Percentiles rank a stretch among this genome's conserved stretches.
Conservation (phyloP, 148 eudicot species). For the Drosera capensis region DNA sequence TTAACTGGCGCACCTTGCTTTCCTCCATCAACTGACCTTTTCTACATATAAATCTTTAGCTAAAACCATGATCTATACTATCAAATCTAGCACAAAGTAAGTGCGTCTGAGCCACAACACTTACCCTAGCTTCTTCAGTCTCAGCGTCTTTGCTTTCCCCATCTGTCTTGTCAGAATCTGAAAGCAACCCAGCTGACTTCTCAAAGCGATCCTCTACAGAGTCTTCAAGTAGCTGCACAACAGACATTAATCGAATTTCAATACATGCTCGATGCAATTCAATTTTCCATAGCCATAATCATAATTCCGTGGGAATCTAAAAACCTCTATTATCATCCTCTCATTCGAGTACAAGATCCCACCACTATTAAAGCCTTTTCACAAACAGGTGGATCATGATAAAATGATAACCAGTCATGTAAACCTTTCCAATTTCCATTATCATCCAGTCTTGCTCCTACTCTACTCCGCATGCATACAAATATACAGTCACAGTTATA, state of each 20-base stretch:
- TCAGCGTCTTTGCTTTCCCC: constrained; percentile 78
- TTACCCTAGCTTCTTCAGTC: constrained; percentile 73
- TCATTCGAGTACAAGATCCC: no score
- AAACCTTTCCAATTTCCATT: no score
- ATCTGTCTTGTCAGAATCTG: constrained; percentile 72
- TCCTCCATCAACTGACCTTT: constrained; percentile 70
- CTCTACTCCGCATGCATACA: no score
- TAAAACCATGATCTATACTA: neutral
- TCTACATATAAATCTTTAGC: constrained; percentile 21
- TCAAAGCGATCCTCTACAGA: constrained; percentile 83
- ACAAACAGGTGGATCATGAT: no score
- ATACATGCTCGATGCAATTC: neutral
- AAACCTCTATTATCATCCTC: no score
- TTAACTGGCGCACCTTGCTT: constrained; percentile 71
- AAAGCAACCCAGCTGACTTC: constrained; percentile 47
- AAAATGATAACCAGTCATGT: no score
- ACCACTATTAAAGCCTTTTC: no score
- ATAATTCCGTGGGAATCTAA: no score
- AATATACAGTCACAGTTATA: no score
- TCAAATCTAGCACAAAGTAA: neutral
- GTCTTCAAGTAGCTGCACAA: constrained; percentile 67
- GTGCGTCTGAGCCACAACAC: neutral
- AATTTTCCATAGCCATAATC: no score
- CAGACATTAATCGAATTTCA: neutral
- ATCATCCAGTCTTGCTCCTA: no score